Evolutionary conservation across 2,329 filamentous ascomycete species (phyloP).

Genomic region (Botryosphaeria agaves): DNA sequence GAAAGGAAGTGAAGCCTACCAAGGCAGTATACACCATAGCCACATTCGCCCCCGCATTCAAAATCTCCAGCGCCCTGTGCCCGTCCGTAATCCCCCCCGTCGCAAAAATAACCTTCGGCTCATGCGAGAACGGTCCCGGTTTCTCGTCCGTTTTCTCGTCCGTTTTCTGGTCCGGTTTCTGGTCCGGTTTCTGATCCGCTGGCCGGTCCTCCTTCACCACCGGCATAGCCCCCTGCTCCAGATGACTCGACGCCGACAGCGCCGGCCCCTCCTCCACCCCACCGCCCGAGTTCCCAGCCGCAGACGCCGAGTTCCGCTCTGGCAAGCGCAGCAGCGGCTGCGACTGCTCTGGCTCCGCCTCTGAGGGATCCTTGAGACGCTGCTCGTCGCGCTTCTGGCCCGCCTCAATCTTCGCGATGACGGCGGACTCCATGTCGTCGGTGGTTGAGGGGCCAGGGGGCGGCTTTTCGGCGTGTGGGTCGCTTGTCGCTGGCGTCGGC

Average conservation of each 20-base stretch:
- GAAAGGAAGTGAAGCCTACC: no score
- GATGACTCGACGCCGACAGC: slow-evolving; percentile 3
- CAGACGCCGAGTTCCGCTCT: slow-evolving; percentile 4
- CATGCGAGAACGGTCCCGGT: no score
- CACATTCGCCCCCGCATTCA: slow-evolving; percentile 79
- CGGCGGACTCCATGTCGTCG: background rate
- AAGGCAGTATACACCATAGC: slow-evolving; percentile 82
- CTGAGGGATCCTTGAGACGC: slow-evolving; percentile 13
- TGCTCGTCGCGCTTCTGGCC: slow-evolving; percentile 12
- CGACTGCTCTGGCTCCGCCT: slow-evolving; percentile 10
- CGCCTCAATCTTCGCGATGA: slow-evolving; percentile 6
- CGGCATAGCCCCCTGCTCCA: no score
- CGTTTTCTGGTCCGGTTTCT: no score
- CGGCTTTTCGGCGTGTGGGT: no score
- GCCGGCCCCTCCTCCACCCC: slow-evolving; percentile 3
- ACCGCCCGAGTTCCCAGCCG: no score
- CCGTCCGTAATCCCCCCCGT: slow-evolving; percentile 87
- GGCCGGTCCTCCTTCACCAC: no score
- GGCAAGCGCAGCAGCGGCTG: slow-evolving; percentile 13
- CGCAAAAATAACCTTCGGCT: slow-evolving; percentile 73
- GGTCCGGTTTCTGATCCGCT: no score
- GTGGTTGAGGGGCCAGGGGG: no score
- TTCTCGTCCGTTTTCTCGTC: no score
- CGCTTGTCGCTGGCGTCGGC: no score
- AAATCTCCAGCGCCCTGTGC: slow-evolving; percentile 59